These are phyloP conservation scores for Polymyxa betae DNA, from an alignment of 208 protist species.

Conservation along the genomic window DNA sequence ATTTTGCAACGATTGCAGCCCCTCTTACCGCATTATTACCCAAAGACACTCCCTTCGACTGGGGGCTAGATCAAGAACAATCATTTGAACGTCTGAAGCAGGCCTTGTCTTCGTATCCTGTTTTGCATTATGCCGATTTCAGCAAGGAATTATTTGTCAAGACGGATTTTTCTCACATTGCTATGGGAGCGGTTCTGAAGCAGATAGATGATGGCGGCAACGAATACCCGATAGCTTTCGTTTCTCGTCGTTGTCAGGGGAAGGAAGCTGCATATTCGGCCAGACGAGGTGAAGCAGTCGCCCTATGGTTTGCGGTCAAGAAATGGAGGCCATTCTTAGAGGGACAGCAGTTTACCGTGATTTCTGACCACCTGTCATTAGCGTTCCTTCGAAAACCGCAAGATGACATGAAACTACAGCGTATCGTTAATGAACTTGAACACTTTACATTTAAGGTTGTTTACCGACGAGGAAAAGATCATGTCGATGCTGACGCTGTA, in stretches of 20 bases:
- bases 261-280: neutral
- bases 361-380: neutral
- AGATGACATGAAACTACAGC: neutral
- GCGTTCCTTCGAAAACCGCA: neutral
- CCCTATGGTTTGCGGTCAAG: neutral
- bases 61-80: neutral
- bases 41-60: neutral
- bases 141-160: too few species aligned
- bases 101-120: too few species aligned
- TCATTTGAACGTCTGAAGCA: neutral
- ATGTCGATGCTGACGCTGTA: too few species aligned
- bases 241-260: too few species aligned
- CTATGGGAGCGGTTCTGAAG: too few species aligned
- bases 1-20: neutral
- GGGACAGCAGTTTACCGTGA: neutral
- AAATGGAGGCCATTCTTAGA: neutral
- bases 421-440: neutral
- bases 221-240: too few species aligned
- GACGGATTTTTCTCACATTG: too few species aligned
- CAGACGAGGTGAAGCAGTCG: neutral
- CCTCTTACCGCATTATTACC: neutral
- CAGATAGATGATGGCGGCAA: too few species aligned
- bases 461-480: too few species aligned
- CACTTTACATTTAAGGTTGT: conserved; percentile 30
- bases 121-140: too few species aligned